Percentiles rank a stretch among this genome's conserved stretches.
phyloP scores from a whole-genome alignment of 345 rosid genomes.

The Sonneratia alba region DNA sequence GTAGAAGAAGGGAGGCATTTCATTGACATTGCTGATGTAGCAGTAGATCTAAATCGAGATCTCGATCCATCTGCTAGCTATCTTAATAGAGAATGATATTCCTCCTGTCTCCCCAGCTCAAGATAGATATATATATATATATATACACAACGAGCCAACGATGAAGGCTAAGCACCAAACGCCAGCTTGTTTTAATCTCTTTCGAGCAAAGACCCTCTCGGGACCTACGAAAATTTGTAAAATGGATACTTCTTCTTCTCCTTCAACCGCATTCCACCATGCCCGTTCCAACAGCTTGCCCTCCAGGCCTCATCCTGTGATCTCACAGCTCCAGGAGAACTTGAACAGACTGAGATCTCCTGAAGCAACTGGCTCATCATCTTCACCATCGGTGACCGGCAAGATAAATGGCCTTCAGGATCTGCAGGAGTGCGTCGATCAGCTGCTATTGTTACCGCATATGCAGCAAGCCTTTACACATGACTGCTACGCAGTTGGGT shows the following conservation, averaged over 20 bases:
- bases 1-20: not conserved
- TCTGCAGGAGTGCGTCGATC: conserved; percentile 18
- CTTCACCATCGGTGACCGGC: conserved; percentile 4
- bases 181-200: not conserved
- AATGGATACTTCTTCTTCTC: not conserved
- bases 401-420: conserved; percentile 12
- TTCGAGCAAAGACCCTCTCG: not conserved
- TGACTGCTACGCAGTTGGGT: conserved; percentile 3
- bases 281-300: conserved; percentile 32
- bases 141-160: not conserved
- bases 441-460: conserved; percentile 14
- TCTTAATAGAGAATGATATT: not conserved
- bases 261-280: conserved; percentile 6
- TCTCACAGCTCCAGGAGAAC: conserved; percentile 19
- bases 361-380: conserved; percentile 11
- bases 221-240: not conserved
- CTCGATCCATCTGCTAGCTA: not conserved
- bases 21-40: not conserved
- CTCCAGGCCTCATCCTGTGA: conserved; percentile 22
- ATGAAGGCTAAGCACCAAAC: not conserved
- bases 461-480: conserved; percentile 11
- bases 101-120: not conserved
- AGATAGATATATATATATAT: not conserved
- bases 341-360: conserved; percentile 17
- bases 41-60: not conserved